Conservation (phyloP, 352 stramenopile species). For the Phytophthora boehmeriae region DNA sequence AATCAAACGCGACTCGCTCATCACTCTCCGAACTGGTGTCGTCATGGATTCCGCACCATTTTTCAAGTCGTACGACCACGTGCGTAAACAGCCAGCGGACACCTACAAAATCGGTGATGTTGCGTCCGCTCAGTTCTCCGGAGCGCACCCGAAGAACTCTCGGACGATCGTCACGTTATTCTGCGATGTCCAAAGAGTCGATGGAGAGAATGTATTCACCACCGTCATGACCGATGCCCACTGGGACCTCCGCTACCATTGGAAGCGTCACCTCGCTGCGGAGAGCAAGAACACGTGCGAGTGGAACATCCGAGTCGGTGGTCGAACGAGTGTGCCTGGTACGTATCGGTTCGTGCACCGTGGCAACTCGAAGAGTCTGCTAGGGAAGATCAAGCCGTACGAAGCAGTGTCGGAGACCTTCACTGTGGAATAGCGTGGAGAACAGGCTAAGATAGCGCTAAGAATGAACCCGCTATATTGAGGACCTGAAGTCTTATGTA, state of each 20-base stretch:
- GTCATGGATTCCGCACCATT: constrained; percentile 31
- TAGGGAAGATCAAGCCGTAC: constrained; percentile 32
- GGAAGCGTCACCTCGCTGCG: constrained; percentile 10
- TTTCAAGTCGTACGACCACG: constrained; percentile 29
- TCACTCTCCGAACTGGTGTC: constrained; percentile 38
- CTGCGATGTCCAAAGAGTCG: constrained; percentile 44
- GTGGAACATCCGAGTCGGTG: constrained; percentile 42
- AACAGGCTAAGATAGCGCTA: no score
- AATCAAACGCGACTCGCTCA: constrained; percentile 38
- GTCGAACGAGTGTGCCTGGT: constrained; percentile 27
- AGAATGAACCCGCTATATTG: no score
- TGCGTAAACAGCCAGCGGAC: constrained; percentile 21
- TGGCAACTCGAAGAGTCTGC: constrained; percentile 37
- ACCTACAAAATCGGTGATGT: constrained; percentile 32
- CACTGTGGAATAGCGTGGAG: constrained; percentile 9
- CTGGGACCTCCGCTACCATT: constrained; percentile 50
- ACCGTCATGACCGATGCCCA: constrained; percentile 46
- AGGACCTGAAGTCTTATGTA: no score
- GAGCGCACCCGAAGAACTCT: constrained; percentile 42
- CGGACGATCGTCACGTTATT: constrained; percentile 38
- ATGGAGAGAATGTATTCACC: constrained; percentile 14
- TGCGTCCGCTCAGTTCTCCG: constrained; percentile 17
- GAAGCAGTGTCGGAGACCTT: constrained; percentile 34
- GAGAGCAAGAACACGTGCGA: constrained; percentile 46
- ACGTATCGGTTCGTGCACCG: constrained; percentile 45